These are phyloP conservation scores for Canavalia ensiformis DNA, from an alignment of 306 rosid species.

Conservation along the genomic window DNA sequence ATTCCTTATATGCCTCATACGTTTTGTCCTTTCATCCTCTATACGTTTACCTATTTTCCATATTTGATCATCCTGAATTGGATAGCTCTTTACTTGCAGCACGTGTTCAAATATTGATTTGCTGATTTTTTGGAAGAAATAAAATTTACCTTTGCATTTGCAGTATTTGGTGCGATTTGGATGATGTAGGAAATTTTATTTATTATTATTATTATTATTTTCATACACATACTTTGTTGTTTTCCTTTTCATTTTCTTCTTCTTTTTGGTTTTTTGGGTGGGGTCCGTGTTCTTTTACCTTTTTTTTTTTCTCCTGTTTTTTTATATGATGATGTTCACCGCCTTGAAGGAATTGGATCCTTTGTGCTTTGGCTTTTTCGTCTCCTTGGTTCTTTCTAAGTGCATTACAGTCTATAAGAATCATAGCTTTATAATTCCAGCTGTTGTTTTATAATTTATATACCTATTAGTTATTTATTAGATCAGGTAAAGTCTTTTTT, in stretches of 20 bases:
- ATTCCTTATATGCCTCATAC: neutral
- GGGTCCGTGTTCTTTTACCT: conserved; percentile 33
- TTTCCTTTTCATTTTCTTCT: conserved; percentile 5
- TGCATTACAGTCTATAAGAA: conserved; percentile 51
- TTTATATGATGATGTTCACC: conserved; percentile 50
- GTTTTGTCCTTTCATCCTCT: conserved; percentile 22
- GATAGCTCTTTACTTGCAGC: neutral
- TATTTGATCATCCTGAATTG: conserved; percentile 4
- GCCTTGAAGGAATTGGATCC: conserved; percentile 55
- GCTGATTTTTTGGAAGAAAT: conserved; percentile 12
- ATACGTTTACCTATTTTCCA: conserved; percentile 34
- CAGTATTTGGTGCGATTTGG: conserved; percentile 30
- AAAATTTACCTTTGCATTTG: conserved; percentile 39
- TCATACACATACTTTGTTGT: conserved; percentile 17
- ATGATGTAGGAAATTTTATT: conserved; percentile 25
- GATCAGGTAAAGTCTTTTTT: conserved; percentile 49
- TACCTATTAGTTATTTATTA: conserved; percentile 39
- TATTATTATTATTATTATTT: neutral
- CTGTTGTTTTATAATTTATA: conserved; percentile 44
- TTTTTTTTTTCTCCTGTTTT: conserved; percentile 35
- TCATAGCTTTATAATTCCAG: conserved; percentile 44
- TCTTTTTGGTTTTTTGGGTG: conserved; percentile 32
- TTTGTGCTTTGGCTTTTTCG: conserved; percentile 49
- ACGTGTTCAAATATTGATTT: conserved; percentile 6
- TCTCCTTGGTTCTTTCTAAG: conserved; percentile 43